phyloP scores from a whole-genome alignment of 2,329 filamentous ascomycete species.

The Talaromyces sp. region DNA sequence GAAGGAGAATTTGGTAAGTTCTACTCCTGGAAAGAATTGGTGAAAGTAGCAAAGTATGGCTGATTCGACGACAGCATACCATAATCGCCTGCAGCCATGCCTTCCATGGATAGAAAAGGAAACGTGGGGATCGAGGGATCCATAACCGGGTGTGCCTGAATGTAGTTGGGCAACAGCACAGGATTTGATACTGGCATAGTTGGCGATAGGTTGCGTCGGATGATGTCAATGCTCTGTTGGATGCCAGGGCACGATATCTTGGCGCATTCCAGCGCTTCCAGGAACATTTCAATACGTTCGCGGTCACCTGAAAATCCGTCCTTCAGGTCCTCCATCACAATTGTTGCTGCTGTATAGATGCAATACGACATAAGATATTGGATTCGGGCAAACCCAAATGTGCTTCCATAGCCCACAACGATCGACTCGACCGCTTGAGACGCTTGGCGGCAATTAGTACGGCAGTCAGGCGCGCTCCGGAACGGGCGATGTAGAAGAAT shows the following conservation, averaged over 20 bases:
- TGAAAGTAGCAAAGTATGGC: not conserved
- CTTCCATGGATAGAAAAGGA: not conserved
- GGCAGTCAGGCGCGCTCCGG: not conserved
- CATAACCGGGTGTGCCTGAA: not conserved
- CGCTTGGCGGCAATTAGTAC: not conserved
- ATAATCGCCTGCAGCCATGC: not conserved
- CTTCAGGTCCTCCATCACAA: not conserved
- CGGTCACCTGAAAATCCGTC: not conserved
- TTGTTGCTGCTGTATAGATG: not conserved
- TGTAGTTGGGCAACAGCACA: not conserved
- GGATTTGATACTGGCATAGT: not conserved
- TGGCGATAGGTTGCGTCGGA: not conserved
- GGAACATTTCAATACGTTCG: not conserved
- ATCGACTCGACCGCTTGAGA: not conserved
- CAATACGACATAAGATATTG: not conserved
- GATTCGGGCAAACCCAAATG: not conserved
- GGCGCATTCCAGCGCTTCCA: not conserved
- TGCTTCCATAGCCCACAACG: not conserved
- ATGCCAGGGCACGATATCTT: not conserved
- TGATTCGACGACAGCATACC: not conserved
- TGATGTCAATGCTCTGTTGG: not conserved
- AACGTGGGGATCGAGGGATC: not conserved
- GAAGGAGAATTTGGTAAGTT: not conserved
- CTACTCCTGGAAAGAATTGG: not conserved
- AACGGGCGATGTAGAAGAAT: not conserved